Evolutionary conservation across 352 stramenopile species (phyloP).

Genomic region (Peronospora belbahrii): DNA sequence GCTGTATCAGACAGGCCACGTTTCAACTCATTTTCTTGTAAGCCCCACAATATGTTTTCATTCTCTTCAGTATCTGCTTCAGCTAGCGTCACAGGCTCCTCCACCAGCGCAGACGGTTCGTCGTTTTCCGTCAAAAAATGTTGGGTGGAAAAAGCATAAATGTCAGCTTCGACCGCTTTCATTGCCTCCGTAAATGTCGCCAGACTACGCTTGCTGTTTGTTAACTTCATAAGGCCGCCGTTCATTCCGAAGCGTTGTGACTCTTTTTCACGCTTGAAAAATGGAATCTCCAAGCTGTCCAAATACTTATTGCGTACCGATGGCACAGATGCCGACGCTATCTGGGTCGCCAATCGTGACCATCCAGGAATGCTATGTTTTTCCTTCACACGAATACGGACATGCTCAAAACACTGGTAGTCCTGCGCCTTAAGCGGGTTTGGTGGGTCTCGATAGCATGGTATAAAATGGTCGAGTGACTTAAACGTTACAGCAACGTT

Average conservation of each 20-base stretch:
- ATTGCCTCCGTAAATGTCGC: conserved; percentile 3
- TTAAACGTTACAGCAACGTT: conserved; percentile 65
- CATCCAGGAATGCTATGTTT: conserved; percentile 74
- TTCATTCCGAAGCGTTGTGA: neutral
- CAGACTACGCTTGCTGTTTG: conserved; percentile 1
- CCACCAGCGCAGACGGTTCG: neutral
- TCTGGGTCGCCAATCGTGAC: conserved; percentile 25
- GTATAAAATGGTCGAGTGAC: conserved; percentile 73
- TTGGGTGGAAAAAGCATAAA: conserved; percentile 1
- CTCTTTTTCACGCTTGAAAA: conserved; percentile 1
- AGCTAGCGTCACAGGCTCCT: neutral
- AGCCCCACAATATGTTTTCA: neutral
- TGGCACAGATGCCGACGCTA: neutral
- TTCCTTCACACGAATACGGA: conserved; percentile 72
- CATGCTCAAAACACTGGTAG: conserved; percentile 56
- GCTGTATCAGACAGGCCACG: neutral
- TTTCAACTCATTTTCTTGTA: neutral
- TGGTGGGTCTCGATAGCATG: conserved; percentile 75
- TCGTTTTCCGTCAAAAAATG: neutral
- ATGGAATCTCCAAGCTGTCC: neutral
- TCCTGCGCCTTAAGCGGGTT: conserved; percentile 69
- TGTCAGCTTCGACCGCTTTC: conserved; percentile 1
- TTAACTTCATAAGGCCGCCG: conserved; percentile 2
- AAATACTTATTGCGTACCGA: conserved; percentile 1
- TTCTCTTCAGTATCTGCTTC: conserved; percentile 4